Conservation (phyloP, 2,329 filamentous ascomycete species). For the Ceratocystis diversiconidia region DNA sequence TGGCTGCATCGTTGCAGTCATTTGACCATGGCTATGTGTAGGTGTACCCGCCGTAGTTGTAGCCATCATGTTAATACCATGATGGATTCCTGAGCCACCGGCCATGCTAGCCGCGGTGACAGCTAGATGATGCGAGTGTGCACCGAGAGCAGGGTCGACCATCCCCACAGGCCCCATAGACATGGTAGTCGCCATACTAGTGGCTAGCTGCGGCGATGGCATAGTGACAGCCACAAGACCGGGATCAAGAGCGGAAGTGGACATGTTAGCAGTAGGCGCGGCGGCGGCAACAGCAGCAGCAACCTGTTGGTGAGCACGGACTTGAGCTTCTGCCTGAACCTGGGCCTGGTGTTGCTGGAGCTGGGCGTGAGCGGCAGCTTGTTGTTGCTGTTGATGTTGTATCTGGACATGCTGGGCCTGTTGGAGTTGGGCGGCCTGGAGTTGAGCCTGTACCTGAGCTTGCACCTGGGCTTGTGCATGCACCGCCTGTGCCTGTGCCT, state of each 20-base stretch:
- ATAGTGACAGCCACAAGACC: slow-evolving; percentile 15
- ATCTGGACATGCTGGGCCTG: slow-evolving; percentile 11
- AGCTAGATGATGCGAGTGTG: slow-evolving; percentile 9
- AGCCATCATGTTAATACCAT: slow-evolving; percentile 15
- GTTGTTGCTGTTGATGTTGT: slow-evolving; percentile 11
- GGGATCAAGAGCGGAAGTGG: slow-evolving; percentile 13
- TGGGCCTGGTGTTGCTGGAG: slow-evolving; percentile 7
- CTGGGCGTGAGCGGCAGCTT: neutral
- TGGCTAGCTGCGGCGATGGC: slow-evolving; percentile 14
- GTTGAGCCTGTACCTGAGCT: slow-evolving; percentile 5
- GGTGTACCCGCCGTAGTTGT: neutral
- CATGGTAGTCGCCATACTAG: slow-evolving; percentile 16
- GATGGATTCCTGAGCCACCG: slow-evolving; percentile 9
- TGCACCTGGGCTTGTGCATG: slow-evolving; percentile 7
- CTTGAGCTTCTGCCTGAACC: slow-evolving; percentile 7
- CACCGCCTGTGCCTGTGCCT: slow-evolving; percentile 2
- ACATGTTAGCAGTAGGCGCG: slow-evolving; percentile 16
- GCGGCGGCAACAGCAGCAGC: slow-evolving; percentile 7
- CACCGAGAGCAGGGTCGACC: slow-evolving; percentile 14
- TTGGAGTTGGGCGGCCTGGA: slow-evolving; percentile 10
- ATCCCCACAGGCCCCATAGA: slow-evolving; percentile 8
- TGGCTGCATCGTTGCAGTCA: slow-evolving; percentile 3
- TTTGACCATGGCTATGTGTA: neutral
- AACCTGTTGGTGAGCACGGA: slow-evolving; percentile 7
- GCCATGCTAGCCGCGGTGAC: slow-evolving; percentile 5